Evolutionary conservation across 495 filamentous ascomycete genomes (phyloP), one percentile per base, ranked within the genome.

Genomic region (Annulohypoxylon moriforme): DNA sequence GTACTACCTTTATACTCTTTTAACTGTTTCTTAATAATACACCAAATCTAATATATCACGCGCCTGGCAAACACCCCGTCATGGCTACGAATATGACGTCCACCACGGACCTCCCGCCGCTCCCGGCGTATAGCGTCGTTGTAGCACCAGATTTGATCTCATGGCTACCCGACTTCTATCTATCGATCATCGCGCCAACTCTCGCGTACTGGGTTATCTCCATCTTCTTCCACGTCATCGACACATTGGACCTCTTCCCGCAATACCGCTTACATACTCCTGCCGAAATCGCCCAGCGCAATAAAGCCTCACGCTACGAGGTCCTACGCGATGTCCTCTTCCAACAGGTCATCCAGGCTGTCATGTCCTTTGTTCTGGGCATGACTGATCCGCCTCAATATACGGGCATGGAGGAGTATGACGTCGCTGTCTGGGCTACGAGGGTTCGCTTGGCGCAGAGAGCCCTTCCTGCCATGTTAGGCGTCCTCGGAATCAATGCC

Each of bases 221-320:
- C n/a, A 81, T 92, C 78, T 79, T 96, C 75, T 99, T 96, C 82
- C 93, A 97, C 81, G 76, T 89, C 68, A 86, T 98, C 75, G 94
- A 97, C 81, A 81, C 89, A 52, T 88, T 90, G 77, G 91, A 96
- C 77, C 85, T 93, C 42, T 95, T 96, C 76, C 88, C 93, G 33
- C 86, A 94, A 71, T 96, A 97, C 81, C 90, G 95, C 57, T 83
- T 98, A 46, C 95, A 97, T 84, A 97, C 95, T 0, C 94, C 95
- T 27, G 93, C 92, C 56, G 95, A 97, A 75, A 86, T 97, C 60
- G 77, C 90, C 16, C 91, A 93, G 79, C 86, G 95, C 64, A 98
- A 98, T 80, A 93, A 91, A 72, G 95, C 93, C 50, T 87, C 90
- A 58, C 87, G 92, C 58, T 91, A 85, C 80, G 90, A 97, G 69